Evolutionary conservation across 768 basidiomycete genomes (phyloP).

Genomic region (Scleroderma citrinum): DNA sequence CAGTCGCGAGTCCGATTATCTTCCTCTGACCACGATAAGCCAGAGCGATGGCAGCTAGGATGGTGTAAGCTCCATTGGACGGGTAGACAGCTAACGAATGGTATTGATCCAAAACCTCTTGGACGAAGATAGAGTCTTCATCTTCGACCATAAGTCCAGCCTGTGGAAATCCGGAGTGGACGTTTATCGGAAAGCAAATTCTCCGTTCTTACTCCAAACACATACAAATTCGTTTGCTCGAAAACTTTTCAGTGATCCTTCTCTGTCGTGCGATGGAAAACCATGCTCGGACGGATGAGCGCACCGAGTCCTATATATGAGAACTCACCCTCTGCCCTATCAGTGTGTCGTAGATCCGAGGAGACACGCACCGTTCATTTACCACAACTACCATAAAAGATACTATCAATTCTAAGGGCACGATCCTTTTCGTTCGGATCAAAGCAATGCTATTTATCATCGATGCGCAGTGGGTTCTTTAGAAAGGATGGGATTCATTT

Average conservation of each 20-base stretch:
- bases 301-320: too few relatives aligned
- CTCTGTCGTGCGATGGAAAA: not conserved
- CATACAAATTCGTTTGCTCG: slow-evolving; percentile 2
- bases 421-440: not conserved
- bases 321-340: too few relatives aligned
- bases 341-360: too few relatives aligned
- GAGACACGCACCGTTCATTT: not conserved
- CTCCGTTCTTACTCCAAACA: slow-evolving; percentile 10
- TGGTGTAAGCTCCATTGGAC: slow-evolving; percentile 52
- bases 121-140: slow-evolving; percentile 23
- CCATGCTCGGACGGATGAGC: too few relatives aligned
- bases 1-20: slow-evolving; percentile 69
- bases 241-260: too few relatives aligned
- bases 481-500: slow-evolving; percentile 37
- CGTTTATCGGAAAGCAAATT: too few relatives aligned
- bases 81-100: slow-evolving; percentile 43
- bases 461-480: slow-evolving; percentile 5
- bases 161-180: not conserved
- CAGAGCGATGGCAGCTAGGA: slow-evolving; percentile 55
- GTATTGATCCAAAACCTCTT: slow-evolving; percentile 40
- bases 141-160: slow-evolving; percentile 5
- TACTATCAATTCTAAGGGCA: not conserved
- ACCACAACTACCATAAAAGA: not conserved
- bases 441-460: not conserved
- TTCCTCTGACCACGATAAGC: slow-evolving; percentile 34